Conservation (phyloP, 495 filamentous ascomycete genomes). For the Peziza echinospora region DNA sequence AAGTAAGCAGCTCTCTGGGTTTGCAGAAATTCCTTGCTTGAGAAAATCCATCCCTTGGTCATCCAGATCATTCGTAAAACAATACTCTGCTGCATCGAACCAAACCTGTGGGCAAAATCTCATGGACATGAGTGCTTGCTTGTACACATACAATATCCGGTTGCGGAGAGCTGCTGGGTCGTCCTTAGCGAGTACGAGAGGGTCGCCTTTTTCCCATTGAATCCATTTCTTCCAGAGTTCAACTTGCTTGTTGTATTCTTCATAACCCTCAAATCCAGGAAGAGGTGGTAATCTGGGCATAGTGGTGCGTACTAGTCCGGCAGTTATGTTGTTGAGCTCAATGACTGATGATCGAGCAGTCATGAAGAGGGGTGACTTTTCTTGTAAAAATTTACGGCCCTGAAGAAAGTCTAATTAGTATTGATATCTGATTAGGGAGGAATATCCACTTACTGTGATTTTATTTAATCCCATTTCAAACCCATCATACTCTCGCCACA, state of each 20-base stretch:
- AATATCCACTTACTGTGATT: constrained; percentile 36
- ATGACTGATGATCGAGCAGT: constrained; percentile 70
- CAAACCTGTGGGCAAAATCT: constrained; percentile 87
- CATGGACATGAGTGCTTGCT: constrained; percentile 81
- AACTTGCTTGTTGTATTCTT: constrained; percentile 69
- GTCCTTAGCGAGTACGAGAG: constrained; percentile 59
- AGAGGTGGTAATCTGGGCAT: constrained; percentile 63
- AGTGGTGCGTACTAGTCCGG: constrained; percentile 52
- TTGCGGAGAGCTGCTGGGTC: constrained; percentile 47
- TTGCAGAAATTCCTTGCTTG: constrained; percentile 58
- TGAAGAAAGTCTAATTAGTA: constrained; percentile 17
- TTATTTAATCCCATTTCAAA: constrained; percentile 91
- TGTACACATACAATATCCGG: constrained; percentile 73
- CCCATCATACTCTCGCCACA: constrained; percentile 95
- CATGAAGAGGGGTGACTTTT: constrained; percentile 80
- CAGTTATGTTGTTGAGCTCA: constrained; percentile 62
- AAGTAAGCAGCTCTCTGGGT: constrained; percentile 78
- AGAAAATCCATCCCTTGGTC: constrained; percentile 43
- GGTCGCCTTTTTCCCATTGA: constrained; percentile 80
- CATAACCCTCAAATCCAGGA: constrained; percentile 65
- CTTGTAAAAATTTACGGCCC: constrained; percentile 84
- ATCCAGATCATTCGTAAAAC: constrained; percentile 54
- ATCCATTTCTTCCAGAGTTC: constrained; percentile 87
- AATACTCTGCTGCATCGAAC: constrained; percentile 89
- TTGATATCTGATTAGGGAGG: background rate